Percentiles rank a stretch among this genome's conserved stretches.
phyloP scores from a whole-genome alignment of 31 red algal species.

The Endocladia muricata region DNA sequence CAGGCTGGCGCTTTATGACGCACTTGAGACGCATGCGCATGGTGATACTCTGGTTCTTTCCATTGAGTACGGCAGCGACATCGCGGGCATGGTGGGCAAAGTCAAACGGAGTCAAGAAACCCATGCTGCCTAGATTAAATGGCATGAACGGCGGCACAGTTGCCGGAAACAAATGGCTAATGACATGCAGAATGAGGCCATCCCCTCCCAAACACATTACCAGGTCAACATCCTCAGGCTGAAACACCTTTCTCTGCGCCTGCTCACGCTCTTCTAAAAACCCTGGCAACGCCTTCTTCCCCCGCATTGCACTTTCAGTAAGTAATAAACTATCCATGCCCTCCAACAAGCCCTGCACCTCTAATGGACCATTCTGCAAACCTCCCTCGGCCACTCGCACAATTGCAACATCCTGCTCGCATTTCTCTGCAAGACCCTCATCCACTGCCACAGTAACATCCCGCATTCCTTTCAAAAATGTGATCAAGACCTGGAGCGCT shows the following conservation, averaged over 20 bases:
- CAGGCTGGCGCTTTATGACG: slow-evolving; percentile 15
- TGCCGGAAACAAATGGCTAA: slow-evolving; percentile 40
- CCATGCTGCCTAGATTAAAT: slow-evolving; percentile 78
- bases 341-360: background rate
- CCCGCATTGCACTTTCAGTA: background rate
- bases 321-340: slow-evolving; percentile 14
- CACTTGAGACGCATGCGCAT: slow-evolving; percentile 88
- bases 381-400: background rate
- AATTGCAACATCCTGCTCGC: background rate
- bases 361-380: background rate
- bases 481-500: slow-evolving; percentile 21
- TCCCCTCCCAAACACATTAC: slow-evolving; percentile 83
- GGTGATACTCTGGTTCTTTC: slow-evolving; percentile 45
- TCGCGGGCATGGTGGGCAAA: slow-evolving; percentile 23
- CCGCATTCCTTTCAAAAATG: background rate
- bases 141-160: slow-evolving; percentile 71
- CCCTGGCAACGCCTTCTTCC: background rate
- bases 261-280: no score
- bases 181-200: slow-evolving; percentile 80
- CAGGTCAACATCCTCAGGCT: slow-evolving; percentile 64
- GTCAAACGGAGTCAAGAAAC: slow-evolving; percentile 86
- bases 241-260: background rate
- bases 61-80: slow-evolving; percentile 22
- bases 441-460: slow-evolving; percentile 28
- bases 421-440: background rate